Base-by-base conservation (phyloP, 73 alveolate species). In the Paramecium pentaurelia region DNA sequence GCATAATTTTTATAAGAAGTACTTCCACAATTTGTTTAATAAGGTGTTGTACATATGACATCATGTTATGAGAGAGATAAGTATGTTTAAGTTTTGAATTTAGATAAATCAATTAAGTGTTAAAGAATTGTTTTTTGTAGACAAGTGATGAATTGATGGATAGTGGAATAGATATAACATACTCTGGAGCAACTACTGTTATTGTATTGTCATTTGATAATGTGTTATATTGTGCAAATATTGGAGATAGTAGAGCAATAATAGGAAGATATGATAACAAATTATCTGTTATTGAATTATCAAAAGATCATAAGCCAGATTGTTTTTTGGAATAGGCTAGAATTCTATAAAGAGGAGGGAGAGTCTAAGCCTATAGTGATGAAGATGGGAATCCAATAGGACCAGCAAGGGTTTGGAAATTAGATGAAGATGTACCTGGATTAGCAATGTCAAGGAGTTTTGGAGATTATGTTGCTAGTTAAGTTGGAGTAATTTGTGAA, bases 221-320 rank as follows among this genome's bases (percentile, higher is more conserved):
- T 44, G 45, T 38, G 36, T 42, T 70, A 40, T 68, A 85, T 85
- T 93, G 96, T 92, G 90, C 96, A n/a, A 93, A 93, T 83, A 94
- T 93, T 37, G 96, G 96, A 16, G 96, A 93, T 49, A 90, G 95
- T 8, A 77, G 96, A 60, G 96, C 96, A 14, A 58, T 92, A 5
- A 80, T 80, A 11, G 86, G 93, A 34, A 83, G 93, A 16, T 20
- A 45, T 1, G 84, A 89, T 58, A 85, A 77, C 16, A 60, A 71
- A 37, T 71, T 77, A 45, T 44, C 71, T 8, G 91, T 83, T 2
- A 83, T 83, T 84, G 95, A 87, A 14, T 77, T 92, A 8, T 88
- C 96, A 1, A 88, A 71, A 49, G 99, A 98, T 88, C 99, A 98
- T 88, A 98, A 98, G 86, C 99, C 99, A 8, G 94, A 95, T 73